These are phyloP conservation scores for Trypanosoma caninum DNA, from an alignment of 208 protist species.

Conservation along the genomic window DNA sequence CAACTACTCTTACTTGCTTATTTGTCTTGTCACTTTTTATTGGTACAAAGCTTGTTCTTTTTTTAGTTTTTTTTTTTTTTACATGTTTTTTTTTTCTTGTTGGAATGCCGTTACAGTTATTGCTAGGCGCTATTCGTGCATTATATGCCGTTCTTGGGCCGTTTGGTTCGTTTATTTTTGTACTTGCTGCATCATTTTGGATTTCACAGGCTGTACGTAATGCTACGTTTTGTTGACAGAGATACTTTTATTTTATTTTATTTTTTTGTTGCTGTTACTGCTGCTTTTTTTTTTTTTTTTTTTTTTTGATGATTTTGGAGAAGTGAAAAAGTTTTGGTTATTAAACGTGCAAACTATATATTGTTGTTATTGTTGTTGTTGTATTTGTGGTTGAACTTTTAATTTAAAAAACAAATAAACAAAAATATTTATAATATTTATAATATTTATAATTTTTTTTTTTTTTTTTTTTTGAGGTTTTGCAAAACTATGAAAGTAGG, in stretches of 20 bases:
- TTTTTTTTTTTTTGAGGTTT: background rate
- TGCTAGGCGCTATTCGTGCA: slow-evolving; percentile 42
- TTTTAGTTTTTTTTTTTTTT: slow-evolving; percentile 30
- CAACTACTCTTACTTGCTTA: slow-evolving; percentile 37
- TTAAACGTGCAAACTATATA: background rate
- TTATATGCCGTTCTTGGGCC: slow-evolving; percentile 67
- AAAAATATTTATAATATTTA: background rate
- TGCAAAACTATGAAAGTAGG: background rate
- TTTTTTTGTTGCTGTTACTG: slow-evolving; percentile 6
- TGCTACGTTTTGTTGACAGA: slow-evolving; percentile 15
- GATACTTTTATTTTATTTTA: no score
- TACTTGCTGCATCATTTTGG: slow-evolving; percentile 37
- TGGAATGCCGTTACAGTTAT: slow-evolving; percentile 40
- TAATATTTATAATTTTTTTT: background rate
- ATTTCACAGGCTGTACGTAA: background rate
- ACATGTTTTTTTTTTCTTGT: slow-evolving; percentile 37
- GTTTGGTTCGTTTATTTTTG: slow-evolving; percentile 29
- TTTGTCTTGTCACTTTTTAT: slow-evolving; percentile 48
- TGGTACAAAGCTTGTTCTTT: slow-evolving; percentile 56
- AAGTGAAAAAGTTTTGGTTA: background rate
- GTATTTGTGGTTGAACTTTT: no score
- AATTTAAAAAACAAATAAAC: no score
- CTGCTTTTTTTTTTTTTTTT: slow-evolving; percentile 24
- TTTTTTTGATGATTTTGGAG: background rate
- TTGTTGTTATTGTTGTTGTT: background rate